Evolutionary conservation across 257 asterid genomes (phyloP).

Genomic region (Schizonepeta tenuifolia): DNA sequence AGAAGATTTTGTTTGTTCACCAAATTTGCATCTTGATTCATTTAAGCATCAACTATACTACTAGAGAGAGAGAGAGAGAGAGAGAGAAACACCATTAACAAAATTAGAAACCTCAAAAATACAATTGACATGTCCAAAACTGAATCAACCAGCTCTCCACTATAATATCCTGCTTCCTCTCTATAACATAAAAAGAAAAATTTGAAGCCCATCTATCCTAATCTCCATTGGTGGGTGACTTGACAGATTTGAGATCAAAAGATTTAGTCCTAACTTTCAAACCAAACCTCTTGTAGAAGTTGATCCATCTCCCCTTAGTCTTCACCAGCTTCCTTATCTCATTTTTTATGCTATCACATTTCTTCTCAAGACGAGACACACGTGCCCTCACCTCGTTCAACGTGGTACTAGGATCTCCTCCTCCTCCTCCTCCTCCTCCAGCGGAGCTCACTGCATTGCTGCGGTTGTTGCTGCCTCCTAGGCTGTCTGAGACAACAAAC

Average conservation of each 20-base stretch:
- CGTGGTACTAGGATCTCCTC: slow-evolving; percentile 8
- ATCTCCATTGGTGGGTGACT: slow-evolving; percentile 22
- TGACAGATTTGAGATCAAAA: slow-evolving; percentile 25
- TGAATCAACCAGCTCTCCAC: slow-evolving; percentile 22
- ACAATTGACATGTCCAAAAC: background rate
- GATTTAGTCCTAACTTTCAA: slow-evolving; percentile 39
- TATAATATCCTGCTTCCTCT: slow-evolving; percentile 17
- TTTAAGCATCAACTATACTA: background rate
- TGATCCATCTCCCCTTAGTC: slow-evolving; percentile 49
- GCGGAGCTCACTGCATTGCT: background rate
- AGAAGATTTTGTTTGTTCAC: too few species aligned
- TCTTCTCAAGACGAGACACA: slow-evolving; percentile 46
- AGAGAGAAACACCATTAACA: background rate
- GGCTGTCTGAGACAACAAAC: slow-evolving; percentile 42
- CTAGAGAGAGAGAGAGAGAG: too few species aligned
- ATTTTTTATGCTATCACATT: slow-evolving; percentile 45
- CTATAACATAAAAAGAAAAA: slow-evolving; percentile 9
- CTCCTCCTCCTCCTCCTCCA: slow-evolving; percentile 4
- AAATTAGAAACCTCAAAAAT: background rate
- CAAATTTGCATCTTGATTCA: background rate
- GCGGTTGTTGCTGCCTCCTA: slow-evolving; percentile 30
- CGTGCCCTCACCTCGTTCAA: slow-evolving; percentile 45
- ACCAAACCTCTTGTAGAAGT: slow-evolving; percentile 38
- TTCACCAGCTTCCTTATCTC: slow-evolving; percentile 52
- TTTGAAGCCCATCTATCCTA: background rate